Evolutionary conservation across 495 filamentous ascomycete species (phyloP), one percentile per base, ranked within the genome.

Genomic region (Penicillium steckii): DNA sequence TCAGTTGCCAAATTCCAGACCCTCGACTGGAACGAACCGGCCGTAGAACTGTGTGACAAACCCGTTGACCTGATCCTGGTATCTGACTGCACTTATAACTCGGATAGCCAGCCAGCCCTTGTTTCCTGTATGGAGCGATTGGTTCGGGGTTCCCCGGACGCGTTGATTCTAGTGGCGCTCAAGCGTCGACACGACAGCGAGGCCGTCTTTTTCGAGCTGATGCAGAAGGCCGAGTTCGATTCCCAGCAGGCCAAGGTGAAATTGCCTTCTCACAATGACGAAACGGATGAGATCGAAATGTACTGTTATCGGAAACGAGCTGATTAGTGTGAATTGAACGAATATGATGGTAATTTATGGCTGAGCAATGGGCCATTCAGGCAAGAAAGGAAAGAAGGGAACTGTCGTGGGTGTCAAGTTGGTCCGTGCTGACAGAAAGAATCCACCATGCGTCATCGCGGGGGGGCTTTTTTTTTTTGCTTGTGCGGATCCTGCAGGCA

Each of bases 11-110:
- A 67, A 1, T 93, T 86, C 59, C 71, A 80, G 44, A 69, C 80
- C 6, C 79, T 97, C 17, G 87, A 96, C 68, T 98, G 94, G 94
- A 78, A 83, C 24, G 64, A 80, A 21, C 71, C 79, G 17, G 68
- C 80, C 7, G 69, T 70, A 2, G 25, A 65, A 13, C 55, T 71
- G 15, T 70, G 59, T 22, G 61, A 70, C 2, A 67, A 65, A 21
- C 56, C 62, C 0, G 84, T 86, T 68, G 87, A 95, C 64, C 59
- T 97, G 26, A 75, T 97, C 19, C 66, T 95, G 4, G 77, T 95
- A 1, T 89, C 91, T 15, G 94, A 98, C 63, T 97, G 94, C 74
- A 98, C 91, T 9, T 98, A 98, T 72, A 98, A 97, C 65, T 77
- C 83, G 26, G 90, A 94, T 64, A 89, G 84, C 38, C 72, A 91